Evolutionary conservation across 352 stramenopile genomes (phyloP), one percentile per base, ranked within the genome.

Genomic region (Globisporangium cederbergense): DNA sequence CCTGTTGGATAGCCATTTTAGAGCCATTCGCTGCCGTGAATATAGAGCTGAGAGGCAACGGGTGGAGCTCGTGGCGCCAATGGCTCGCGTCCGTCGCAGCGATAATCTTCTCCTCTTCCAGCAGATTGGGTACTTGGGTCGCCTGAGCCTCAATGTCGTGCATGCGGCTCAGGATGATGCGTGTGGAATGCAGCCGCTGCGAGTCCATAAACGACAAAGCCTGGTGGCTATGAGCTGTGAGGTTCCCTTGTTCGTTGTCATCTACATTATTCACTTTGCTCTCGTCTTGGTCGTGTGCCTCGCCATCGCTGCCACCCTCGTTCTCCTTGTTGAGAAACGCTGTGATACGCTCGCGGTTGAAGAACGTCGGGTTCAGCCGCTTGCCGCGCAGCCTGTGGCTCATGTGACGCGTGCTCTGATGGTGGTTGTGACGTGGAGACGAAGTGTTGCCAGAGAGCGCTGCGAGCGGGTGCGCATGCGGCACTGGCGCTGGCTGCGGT

Each of bases 31-130:
- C 42, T 20, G 18, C 28, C 18, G 25, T 9, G 1, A 4, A 25
- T 30, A 25, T 38, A 0, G 55, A 49, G 13, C 7, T 25, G 14
- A 70, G 11, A 22, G 58, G 38, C 32, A 62, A 36, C 10, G 57
- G 57, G 16, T 65, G 62, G 10, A 63, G 67, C 25, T 60, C 51
- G 8, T 74, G 72, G 3, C 74, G 66, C 22, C 68, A 65, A 14
- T 70, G 53, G 38, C 60, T 75, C 20, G 82, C 83, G 38, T 89
- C 74, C 4, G 80, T 91, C 18, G 83, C 83, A n/a, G 83, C 83
- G 20, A 73, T 56, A 4, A 45, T 62, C 8, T 58, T 62, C 36
- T 86, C 77, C 25, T 85, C 64, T 36, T 81, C 67, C 14, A 42
- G 68, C 38, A 91, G 40, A 8, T 75, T 60, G 0, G 54, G 42